Evolutionary conservation across 2,329 filamentous ascomycete species (phyloP).

Genomic region (Clarireedia homoeocarpa): DNA sequence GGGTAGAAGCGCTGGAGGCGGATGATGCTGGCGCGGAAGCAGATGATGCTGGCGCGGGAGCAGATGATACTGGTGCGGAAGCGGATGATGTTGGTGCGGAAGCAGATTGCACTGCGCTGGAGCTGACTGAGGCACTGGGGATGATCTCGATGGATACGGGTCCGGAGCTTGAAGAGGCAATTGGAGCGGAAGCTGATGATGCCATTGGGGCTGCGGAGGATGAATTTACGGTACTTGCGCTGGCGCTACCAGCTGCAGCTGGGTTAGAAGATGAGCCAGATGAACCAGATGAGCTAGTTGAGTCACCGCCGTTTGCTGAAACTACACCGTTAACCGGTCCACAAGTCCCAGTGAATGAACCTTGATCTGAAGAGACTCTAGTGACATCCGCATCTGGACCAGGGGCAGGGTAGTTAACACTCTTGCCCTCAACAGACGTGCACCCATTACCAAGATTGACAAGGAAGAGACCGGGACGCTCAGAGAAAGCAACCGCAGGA

Average conservation of each 20-base stretch:
- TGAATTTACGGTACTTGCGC: not conserved
- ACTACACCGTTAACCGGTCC: slow-evolving; percentile 18
- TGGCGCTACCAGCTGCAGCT: not conserved
- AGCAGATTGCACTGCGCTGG: too few species aligned
- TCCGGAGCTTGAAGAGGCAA: not conserved
- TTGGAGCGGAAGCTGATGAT: not conserved
- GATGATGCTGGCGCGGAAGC: not conserved
- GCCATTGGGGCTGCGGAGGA: not conserved
- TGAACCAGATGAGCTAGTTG: slow-evolving; percentile 5
- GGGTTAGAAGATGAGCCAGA: not conserved
- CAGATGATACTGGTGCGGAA: too few species aligned
- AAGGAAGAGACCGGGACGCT: slow-evolving; percentile 49
- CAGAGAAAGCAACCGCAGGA: slow-evolving; percentile 32
- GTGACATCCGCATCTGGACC: slow-evolving; percentile 35
- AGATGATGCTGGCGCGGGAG: not conserved
- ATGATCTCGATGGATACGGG: not conserved
- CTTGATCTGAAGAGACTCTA: slow-evolving; percentile 6
- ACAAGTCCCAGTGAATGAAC: slow-evolving; percentile 21
- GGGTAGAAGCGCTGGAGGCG: not conserved
- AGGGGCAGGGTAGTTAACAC: slow-evolving; percentile 47
- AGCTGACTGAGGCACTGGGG: not conserved
- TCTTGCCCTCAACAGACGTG: slow-evolving; percentile 37
- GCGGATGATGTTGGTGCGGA: not conserved
- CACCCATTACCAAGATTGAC: slow-evolving; percentile 49
- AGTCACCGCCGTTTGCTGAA: not conserved